A percentile compares a stretch with the other conserved stretches of the same genome.
Conservation (phyloP, 352 stramenopile species). For the Blastocystis hominis region DNA sequence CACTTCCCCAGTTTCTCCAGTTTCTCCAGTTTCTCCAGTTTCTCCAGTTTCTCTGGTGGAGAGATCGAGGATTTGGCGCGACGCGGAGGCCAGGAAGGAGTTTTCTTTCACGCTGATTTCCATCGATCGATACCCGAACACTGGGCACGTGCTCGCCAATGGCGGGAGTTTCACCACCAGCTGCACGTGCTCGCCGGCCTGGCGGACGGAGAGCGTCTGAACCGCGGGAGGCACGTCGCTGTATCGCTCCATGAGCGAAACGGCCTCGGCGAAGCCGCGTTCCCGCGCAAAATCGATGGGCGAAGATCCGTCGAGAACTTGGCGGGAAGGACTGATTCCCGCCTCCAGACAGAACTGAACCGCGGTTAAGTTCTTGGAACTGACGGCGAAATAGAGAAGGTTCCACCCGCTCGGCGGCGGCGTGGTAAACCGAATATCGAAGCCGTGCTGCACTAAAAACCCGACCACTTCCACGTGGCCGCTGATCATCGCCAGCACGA, state of each 20-base stretch:
- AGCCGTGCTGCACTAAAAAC: neutral
- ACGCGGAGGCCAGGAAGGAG: neutral
- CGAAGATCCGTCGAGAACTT: neutral
- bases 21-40: too few relatives aligned
- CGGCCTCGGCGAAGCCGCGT: neutral
- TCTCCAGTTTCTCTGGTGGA: too few relatives aligned
- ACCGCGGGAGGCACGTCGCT: neutral
- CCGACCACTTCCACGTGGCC: neutral
- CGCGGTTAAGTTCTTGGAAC: neutral
- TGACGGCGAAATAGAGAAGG: neutral
- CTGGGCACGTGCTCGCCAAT: neutral
- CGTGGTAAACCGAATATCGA: neutral
- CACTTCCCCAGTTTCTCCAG: too few relatives aligned
- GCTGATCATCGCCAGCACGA: neutral
- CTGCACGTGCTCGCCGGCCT: neutral
- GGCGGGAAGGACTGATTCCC: neutral
- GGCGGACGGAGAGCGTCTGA: neutral
- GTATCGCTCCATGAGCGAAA: neutral
- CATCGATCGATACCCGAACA: neutral
- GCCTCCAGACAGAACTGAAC: constrained; percentile 23
- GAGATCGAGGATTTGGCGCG: neutral
- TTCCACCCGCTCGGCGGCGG: neutral
- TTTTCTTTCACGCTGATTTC: neutral
- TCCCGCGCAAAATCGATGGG: neutral
- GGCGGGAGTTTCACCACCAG: neutral